These are phyloP conservation scores for Ephemerocybe angulata DNA, from an alignment of 768 basidiomycete genomes.

Conservation along the genomic window DNA sequence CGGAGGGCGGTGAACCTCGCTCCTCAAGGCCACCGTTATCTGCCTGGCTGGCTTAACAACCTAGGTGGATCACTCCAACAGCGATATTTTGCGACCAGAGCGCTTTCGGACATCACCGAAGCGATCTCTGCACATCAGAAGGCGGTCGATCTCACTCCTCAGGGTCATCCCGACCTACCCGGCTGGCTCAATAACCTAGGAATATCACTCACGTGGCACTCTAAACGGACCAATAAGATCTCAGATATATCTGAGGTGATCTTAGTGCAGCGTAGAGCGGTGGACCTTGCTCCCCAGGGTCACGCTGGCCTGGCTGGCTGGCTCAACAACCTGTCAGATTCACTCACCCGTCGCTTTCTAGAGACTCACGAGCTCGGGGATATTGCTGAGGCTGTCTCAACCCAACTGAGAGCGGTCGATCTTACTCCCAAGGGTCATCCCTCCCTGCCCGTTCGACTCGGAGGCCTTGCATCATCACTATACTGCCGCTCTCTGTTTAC, in stretches of 20 bases:
- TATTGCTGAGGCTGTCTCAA: neutral
- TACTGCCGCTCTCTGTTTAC: neutral
- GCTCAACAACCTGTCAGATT: neutral
- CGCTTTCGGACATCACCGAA: slow-evolving; percentile 17
- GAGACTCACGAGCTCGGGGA: neutral
- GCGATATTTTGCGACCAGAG: slow-evolving; percentile 18
- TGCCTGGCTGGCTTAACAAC: slow-evolving; percentile 14
- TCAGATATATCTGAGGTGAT: slow-evolving; percentile 15
- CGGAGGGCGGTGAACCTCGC: neutral
- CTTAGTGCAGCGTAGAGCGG: slow-evolving; percentile 4
- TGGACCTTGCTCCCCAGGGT: slow-evolving; percentile 6
- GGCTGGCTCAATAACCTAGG: slow-evolving; percentile 9
- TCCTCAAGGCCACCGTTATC: slow-evolving; percentile 15
- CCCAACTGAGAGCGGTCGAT: neutral
- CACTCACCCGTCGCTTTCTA: slow-evolving; percentile 10
- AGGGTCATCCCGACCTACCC: neutral
- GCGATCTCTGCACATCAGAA: slow-evolving; percentile 4
- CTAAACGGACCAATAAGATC: slow-evolving; percentile 6
- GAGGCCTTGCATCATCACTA: neutral
- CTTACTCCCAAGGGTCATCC: neutral
- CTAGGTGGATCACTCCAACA: slow-evolving; percentile 15
- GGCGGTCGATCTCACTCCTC: slow-evolving; percentile 4
- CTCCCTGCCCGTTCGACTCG: neutral
- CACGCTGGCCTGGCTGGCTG: slow-evolving; percentile 14
- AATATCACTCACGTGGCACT: slow-evolving; percentile 9